Percentiles rank a stretch among this genome's conserved stretches.
Conservation (phyloP, 2,329 filamentous ascomycete species). For the Colletotrichum abscissum region DNA sequence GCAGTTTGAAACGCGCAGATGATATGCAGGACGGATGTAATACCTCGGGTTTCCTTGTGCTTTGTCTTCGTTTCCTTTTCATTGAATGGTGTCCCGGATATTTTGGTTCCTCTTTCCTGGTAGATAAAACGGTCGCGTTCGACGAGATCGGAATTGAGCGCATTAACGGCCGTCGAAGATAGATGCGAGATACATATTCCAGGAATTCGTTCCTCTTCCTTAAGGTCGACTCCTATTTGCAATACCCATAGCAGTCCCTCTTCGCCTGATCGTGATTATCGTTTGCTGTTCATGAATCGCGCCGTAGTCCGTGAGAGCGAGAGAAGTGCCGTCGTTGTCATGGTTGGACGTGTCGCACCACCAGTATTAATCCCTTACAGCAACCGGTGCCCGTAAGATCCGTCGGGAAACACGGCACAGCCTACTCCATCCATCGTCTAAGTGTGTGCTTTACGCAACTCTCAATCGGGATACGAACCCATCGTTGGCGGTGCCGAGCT, state of each 20-base stretch:
- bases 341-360: neutral
- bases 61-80: neutral
- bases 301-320: neutral
- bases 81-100: constrained; percentile 26
- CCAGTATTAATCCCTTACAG: neutral
- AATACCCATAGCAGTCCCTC: neutral
- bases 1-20: neutral
- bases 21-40: constrained; percentile 10
- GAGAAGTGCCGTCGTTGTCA: neutral
- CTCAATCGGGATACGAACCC: neutral
- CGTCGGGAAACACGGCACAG: constrained; percentile 17
- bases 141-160: constrained; percentile 15
- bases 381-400: neutral
- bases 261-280: neutral
- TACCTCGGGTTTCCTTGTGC: constrained; percentile 12
- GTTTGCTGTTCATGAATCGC: neutral
- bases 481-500: constrained; percentile 22
- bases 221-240: neutral
- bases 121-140: constrained; percentile 31
- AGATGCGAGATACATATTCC: constrained; percentile 18
- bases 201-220: neutral
- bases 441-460: neutral
- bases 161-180: constrained; percentile 21
- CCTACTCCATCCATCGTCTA: neutral
- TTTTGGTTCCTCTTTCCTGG: constrained; percentile 9